Conservation (phyloP, 2,329 filamentous ascomycete genomes). For the Clonostachys byssicola region DNA sequence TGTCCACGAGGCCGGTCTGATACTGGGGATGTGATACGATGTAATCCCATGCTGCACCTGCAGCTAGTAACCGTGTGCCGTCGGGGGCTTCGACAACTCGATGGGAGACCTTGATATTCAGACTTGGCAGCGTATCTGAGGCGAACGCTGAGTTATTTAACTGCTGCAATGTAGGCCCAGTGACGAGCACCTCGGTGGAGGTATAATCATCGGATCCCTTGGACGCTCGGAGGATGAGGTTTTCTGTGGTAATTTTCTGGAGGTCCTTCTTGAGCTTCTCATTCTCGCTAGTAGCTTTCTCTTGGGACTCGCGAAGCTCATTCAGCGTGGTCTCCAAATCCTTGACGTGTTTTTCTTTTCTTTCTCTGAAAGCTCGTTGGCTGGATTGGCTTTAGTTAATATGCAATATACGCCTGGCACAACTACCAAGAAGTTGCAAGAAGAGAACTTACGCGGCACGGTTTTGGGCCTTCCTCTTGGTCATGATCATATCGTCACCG, state of each 20-base stretch:
- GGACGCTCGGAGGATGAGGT: constrained; percentile 20
- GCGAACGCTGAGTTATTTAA: constrained; percentile 63
- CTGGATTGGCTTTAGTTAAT: constrained; percentile 35
- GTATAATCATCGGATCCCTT: constrained; percentile 36
- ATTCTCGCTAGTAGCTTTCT: constrained; percentile 74
- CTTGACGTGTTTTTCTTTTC: constrained; percentile 91
- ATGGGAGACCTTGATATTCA: constrained; percentile 64
- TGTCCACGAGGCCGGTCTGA: constrained; percentile 73
- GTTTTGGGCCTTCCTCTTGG: constrained; percentile 57
- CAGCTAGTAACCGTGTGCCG: constrained; percentile 67
- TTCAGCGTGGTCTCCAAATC: constrained; percentile 86
- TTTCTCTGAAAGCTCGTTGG: constrained; percentile 92
- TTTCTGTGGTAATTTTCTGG: constrained; percentile 28
- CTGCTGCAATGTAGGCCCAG: constrained; percentile 69
- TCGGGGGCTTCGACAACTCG: constrained; percentile 62
- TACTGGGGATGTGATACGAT: constrained; percentile 80
- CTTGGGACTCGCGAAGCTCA: constrained; percentile 69
- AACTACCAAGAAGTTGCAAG: background rate
- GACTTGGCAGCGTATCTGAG: constrained; percentile 54
- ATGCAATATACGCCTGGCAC: background rate
- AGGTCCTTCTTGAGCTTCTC: constrained; percentile 82
- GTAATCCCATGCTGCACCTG: constrained; percentile 82
- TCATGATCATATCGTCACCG: no score
- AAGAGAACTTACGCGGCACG: constrained; percentile 51
- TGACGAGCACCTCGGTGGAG: constrained; percentile 16